Conservation (phyloP, 441 rosid species). For the Aquilaria agallochum region DNA sequence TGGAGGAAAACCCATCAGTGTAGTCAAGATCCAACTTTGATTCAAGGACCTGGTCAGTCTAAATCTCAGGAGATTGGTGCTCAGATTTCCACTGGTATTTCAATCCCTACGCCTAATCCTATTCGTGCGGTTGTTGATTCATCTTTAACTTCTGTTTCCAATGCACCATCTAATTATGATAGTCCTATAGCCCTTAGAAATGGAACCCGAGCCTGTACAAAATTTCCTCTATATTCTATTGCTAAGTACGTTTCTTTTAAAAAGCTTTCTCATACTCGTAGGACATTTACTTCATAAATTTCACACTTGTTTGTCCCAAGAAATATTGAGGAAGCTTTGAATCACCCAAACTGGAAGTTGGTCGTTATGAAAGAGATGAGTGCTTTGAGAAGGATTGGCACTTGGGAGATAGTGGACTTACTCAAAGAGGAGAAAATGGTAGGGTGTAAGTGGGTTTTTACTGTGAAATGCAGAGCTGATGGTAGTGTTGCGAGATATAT, state of each 20-base stretch:
- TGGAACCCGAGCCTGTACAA: not conserved
- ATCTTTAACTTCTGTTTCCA: not conserved
- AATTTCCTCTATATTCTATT: not conserved
- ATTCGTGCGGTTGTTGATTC: not conserved
- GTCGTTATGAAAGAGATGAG: too few relatives aligned
- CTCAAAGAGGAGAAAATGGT: too few relatives aligned
- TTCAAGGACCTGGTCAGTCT: not conserved
- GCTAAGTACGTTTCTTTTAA: not conserved
- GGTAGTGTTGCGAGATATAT: too few relatives aligned
- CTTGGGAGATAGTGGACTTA: too few relatives aligned
- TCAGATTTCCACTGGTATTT: not conserved
- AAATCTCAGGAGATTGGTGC: not conserved
- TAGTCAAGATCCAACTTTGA: not conserved
- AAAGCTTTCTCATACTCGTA: not conserved
- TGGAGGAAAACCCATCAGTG: not conserved
- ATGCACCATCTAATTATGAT: not conserved
- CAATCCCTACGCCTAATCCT: not conserved
- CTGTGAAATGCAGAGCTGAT: too few relatives aligned
- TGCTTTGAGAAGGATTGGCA: too few relatives aligned
- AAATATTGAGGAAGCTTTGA: too few relatives aligned
- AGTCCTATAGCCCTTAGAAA: not conserved
- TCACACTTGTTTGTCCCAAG: not conserved
- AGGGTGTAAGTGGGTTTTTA: too few relatives aligned
- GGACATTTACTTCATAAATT: not conserved
- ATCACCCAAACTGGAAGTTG: too few relatives aligned